phyloP scores from a whole-genome alignment of 1,284 basidiomycete species.

The Fomitopsis pinicola region DNA sequence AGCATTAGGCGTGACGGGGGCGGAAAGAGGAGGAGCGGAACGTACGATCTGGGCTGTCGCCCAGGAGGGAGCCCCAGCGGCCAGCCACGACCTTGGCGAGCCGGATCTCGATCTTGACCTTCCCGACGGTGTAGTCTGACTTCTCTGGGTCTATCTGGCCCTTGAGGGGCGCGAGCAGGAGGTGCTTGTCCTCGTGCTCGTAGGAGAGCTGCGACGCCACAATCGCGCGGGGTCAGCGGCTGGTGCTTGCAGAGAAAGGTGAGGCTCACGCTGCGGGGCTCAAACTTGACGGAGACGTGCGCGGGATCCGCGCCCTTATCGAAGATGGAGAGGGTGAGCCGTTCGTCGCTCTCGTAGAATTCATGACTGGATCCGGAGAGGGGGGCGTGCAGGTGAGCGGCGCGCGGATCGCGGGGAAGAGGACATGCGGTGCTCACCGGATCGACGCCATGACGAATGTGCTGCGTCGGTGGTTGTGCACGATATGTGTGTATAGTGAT shows the following conservation, averaged over 20 bases:
- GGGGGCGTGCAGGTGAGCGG: neutral
- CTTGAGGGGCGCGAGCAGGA: constrained; percentile 72
- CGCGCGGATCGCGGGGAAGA: neutral
- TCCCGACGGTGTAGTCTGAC: constrained; percentile 67
- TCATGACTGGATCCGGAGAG: constrained; percentile 56
- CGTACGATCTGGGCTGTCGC: constrained; percentile 72
- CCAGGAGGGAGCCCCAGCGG: constrained; percentile 75
- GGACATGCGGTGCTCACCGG: neutral
- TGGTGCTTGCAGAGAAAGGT: neutral
- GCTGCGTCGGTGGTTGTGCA: neutral
- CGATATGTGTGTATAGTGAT: neutral
- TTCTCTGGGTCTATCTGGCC: constrained; percentile 70
- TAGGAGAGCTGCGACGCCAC: constrained; percentile 48
- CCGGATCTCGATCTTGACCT: constrained; percentile 80
- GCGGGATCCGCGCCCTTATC: constrained; percentile 71
- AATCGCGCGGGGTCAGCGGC: constrained; percentile 1
- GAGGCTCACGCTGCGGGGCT: constrained; percentile 52
- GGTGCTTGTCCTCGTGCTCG: constrained; percentile 56
- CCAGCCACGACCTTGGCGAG: constrained; percentile 60
- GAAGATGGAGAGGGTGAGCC: constrained; percentile 72
- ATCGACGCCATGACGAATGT: constrained; percentile 1
- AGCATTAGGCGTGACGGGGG: constrained; percentile 1
- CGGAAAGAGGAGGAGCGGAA: constrained; percentile 5
- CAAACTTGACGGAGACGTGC: constrained; percentile 59
- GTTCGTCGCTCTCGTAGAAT: constrained; percentile 83